Percentiles rank a stretch among this genome's conserved stretches.
Evolutionary conservation across 2,329 filamentous ascomycete genomes (phyloP).

Genomic region (Didymella sp.): DNA sequence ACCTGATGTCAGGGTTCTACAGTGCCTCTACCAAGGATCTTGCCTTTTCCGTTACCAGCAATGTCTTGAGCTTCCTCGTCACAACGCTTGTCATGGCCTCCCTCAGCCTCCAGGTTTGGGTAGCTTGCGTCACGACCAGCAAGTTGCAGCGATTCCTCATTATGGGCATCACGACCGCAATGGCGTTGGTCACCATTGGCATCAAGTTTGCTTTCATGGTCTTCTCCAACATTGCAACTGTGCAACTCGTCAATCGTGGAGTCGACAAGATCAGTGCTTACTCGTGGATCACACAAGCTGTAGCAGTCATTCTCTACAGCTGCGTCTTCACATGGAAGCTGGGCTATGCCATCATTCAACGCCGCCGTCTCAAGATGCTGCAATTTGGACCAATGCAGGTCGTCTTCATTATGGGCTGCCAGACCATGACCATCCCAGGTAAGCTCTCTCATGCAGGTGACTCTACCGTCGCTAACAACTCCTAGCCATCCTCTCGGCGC

Average conservation of each 20-base stretch:
- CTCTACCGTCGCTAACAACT: constrained; percentile 27
- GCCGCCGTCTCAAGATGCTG: constrained; percentile 63
- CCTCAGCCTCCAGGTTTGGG: constrained; percentile 67
- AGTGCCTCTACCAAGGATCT: constrained; percentile 56
- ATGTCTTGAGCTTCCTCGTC: constrained; percentile 61
- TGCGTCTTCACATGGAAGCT: constrained; percentile 69
- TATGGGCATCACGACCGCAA: constrained; percentile 55
- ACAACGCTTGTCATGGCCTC: constrained; percentile 64
- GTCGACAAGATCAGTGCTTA: constrained; percentile 36
- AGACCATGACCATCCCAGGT: constrained; percentile 71
- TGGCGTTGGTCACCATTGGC: constrained; percentile 60
- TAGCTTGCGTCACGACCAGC: constrained; percentile 63
- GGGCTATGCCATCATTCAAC: constrained; percentile 62
- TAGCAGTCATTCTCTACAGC: constrained; percentile 68
- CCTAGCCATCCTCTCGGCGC: constrained; percentile 65
- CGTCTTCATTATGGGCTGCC: constrained; percentile 71
- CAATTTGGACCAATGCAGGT: constrained; percentile 71
- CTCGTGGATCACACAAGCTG: constrained; percentile 60
- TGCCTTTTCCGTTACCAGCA: constrained; percentile 57
- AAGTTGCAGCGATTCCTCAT: constrained; percentile 54
- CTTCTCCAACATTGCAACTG: constrained; percentile 53
- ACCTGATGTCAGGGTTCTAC: constrained; percentile 60
- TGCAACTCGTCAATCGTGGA: constrained; percentile 44
- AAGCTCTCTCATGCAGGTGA: constrained; percentile 8
- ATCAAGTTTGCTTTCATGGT: constrained; percentile 63